These are phyloP conservation scores for Candida sojae DNA, from an alignment of 1,139 yeast species.

Conservation along the genomic window DNA sequence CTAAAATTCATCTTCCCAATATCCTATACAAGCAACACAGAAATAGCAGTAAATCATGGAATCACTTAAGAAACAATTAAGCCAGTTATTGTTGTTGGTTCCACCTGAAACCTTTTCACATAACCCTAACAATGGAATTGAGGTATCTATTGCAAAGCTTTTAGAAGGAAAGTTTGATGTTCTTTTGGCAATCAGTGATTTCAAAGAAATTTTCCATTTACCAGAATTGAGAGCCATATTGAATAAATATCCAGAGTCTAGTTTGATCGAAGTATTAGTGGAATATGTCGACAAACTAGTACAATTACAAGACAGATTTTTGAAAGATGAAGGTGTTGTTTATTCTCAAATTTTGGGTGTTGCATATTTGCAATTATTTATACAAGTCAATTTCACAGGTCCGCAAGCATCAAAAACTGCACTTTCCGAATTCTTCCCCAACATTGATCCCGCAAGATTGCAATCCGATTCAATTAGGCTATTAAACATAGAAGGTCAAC, in stretches of 20 bases:
- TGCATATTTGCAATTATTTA: constrained; percentile 63
- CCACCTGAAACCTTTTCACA: constrained; percentile 13
- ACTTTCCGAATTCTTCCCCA: constrained; percentile 32
- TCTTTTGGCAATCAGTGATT: constrained; percentile 12
- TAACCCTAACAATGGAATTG: constrained; percentile 4
- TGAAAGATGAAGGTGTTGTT: constrained; percentile 15
- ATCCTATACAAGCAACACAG: not conserved
- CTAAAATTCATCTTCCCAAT: not conserved
- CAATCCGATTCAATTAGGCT: constrained; percentile 37
- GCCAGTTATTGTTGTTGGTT: constrained; percentile 14
- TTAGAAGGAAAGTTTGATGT: constrained; percentile 11
- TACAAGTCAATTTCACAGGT: constrained; percentile 83
- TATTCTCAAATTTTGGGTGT: constrained; percentile 49
- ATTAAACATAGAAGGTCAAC: constrained; percentile 60
- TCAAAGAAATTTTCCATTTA: constrained; percentile 11
- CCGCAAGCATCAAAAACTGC: constrained; percentile 55
- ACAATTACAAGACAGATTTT: constrained; percentile 9
- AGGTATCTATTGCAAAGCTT: constrained; percentile 6
- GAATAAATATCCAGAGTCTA: constrained; percentile 19
- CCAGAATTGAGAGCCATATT: constrained; percentile 16
- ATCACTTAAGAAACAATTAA: constrained; percentile 9
- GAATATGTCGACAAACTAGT: constrained; percentile 21
- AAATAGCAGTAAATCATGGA: constrained; percentile 8
- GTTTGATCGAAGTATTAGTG: constrained; percentile 21
- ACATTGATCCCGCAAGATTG: constrained; percentile 26